These are phyloP conservation scores for Pseudisothecium myosuroides DNA, from an alignment of 225 moss, liverwort and hornwort genomes.

Conservation along the genomic window DNA sequence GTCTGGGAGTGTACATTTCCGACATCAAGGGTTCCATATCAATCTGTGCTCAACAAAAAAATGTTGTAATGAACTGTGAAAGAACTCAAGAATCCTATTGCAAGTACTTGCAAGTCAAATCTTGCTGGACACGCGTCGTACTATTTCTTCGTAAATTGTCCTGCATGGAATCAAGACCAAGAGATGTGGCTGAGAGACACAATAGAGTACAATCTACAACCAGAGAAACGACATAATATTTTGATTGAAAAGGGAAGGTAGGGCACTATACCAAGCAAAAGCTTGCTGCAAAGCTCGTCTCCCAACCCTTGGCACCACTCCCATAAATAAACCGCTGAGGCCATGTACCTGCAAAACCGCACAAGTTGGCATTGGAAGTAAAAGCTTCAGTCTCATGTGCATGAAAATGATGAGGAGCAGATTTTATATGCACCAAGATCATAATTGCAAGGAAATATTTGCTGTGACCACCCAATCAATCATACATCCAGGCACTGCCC, in stretches of 20 bases:
- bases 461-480: not conserved
- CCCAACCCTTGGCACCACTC: slow-evolving; percentile 76
- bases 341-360: slow-evolving; percentile 54
- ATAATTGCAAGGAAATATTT: not conserved
- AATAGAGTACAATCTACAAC: not conserved
- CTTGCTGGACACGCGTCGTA: slow-evolving; percentile 21
- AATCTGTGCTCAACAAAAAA: not conserved
- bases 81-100: not conserved
- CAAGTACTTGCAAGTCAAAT: not conserved
- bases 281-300: slow-evolving; percentile 87
- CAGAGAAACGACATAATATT: not conserved
- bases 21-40: not conserved
- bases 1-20: not conserved
- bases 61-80: not conserved
- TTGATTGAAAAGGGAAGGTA: not conserved
- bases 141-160: slow-evolving; percentile 91
- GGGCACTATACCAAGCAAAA: slow-evolving; percentile 58
- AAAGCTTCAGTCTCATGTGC: not conserved
- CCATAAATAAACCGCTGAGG: slow-evolving; percentile 63
- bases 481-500: not conserved
- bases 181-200: not conserved
- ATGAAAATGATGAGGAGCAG: not conserved
- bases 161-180: slow-evolving; percentile 19
- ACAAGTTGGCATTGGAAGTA: not conserved
- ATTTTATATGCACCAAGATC: not conserved